Evolutionary conservation across 176 grass and related monocot genomes (phyloP), one percentile per base, ranked within the genome.

Genomic region (Hordeum marinum): DNA sequence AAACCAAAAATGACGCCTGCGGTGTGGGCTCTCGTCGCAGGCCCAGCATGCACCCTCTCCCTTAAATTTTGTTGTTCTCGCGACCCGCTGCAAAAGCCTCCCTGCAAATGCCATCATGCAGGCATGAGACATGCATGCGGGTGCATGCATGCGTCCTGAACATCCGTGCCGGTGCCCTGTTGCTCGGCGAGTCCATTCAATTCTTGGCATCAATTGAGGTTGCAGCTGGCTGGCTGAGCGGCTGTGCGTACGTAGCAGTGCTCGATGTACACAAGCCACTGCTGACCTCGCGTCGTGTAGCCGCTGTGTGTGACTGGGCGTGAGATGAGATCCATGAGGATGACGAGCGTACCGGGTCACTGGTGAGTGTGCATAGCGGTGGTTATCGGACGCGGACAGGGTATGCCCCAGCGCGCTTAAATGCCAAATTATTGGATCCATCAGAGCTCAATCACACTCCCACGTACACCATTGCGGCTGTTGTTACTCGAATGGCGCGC

Each of bases 341-440:
- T 46, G 7, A 73, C 21, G 39, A 25, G 23, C 2, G 68, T 72
- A 72, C 68, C 20, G 8, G 36, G 29, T 3, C 15, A 32, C 32
- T 17, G 21, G 18, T 35, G 15, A 52, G 48, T 65, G 31, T 3
- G 34, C 1, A 12, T 68, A 20, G 32, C 64, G 40, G 80, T 11
- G 5, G 29, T 2, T 32, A 37, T 46, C 29, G 46, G 34, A 32
- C 17, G 73, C 48, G 87, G 87, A 74, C 81, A 67, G 77, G 80
- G 78, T 75, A 18, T 70, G 83, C 34, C 80, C 88, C 88, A 78
- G 84, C 88, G 84, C 26, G 48, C 6, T 79, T 90, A 25, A 90
- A 67, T 83, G 84, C 58, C 75, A 68, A 87, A 90, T 90, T 90
- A 90, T 90, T 90, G 79, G 67, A 46, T 63, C 57, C 80, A 86